A percentile compares a stretch with the other conserved stretches of the same genome.
These are phyloP conservation scores for Mortierella sp. DNA, from an alignment of 371 early-diverging fungal genomes.

Conservation along the genomic window DNA sequence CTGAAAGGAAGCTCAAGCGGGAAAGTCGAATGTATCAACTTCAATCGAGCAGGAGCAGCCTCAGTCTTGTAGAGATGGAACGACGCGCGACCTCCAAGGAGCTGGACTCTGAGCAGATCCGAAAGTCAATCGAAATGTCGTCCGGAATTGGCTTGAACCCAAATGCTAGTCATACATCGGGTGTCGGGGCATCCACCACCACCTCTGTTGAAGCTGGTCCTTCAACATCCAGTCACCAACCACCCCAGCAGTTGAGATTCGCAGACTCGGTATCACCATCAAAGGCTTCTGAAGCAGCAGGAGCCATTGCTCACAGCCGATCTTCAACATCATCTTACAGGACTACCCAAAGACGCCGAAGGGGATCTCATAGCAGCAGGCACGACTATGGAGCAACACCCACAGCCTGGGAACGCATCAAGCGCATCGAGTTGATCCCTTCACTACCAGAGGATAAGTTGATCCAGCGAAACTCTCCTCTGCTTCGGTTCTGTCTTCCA, in stretches of 20 bases:
- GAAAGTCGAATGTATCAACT: constrained; percentile 38
- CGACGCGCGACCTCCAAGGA: neutral
- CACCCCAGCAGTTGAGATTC: constrained; percentile 15
- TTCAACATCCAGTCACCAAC: constrained; percentile 3
- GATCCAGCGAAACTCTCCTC: constrained; percentile 46
- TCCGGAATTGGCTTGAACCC: no score
- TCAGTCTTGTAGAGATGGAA: constrained; percentile 19
- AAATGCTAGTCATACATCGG: no score
- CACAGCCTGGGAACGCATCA: constrained; percentile 27
- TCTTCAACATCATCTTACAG: no score
- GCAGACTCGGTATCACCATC: constrained; percentile 9
- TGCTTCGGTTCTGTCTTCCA: constrained; percentile 63
- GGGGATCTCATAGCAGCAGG: neutral
- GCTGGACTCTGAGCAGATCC: neutral
- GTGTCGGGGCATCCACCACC: no score
- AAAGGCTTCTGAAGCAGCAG: no score
- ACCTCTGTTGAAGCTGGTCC: neutral
- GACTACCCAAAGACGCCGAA: constrained; percentile 18
- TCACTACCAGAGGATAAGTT: constrained; percentile 46
- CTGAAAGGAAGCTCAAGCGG: constrained; percentile 25
- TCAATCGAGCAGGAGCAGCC: constrained; percentile 35
- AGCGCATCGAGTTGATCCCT: constrained; percentile 33
- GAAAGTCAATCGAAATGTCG: neutral
- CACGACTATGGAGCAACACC: constrained; percentile 10
- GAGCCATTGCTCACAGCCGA: constrained; percentile 11